Conservation (phyloP, 495 filamentous ascomycete species). For the Penicillium egyptiacum region DNA sequence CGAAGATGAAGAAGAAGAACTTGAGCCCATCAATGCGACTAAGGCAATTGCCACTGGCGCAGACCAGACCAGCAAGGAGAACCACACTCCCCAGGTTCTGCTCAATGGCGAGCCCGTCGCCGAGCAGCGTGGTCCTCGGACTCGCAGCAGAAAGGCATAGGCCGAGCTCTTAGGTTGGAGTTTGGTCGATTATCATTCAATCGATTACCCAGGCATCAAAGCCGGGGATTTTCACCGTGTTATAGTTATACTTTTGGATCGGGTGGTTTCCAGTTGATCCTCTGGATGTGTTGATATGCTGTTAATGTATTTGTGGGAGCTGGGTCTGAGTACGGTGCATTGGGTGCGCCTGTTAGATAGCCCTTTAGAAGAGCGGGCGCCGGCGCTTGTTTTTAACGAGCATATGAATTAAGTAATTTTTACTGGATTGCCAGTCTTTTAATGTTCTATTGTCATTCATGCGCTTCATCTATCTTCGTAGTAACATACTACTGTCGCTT, state of each 20-base stretch:
- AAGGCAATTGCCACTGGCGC: conserved; percentile 35
- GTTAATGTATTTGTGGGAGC: conserved; percentile 13
- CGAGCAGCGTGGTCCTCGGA: conserved; percentile 26
- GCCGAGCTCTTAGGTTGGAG: background rate
- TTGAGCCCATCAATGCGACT: conserved; percentile 20
- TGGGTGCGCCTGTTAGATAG: conserved; percentile 4
- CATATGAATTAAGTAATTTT: conserved; percentile 9
- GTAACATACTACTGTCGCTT: background rate
- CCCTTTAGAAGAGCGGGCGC: conserved; percentile 16
- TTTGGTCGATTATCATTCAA: background rate
- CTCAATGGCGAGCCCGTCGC: conserved; percentile 41
- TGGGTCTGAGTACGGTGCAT: conserved; percentile 3
- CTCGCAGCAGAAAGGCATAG: conserved; percentile 29
- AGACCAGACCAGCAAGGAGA: conserved; percentile 35
- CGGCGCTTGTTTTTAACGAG: conserved; percentile 16
- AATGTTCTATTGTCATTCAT: background rate
- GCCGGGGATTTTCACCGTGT: background rate
- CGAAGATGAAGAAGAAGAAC: conserved; percentile 53
- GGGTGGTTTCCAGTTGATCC: conserved; percentile 1
- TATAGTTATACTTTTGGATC: conserved; percentile 13
- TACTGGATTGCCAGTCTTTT: background rate
- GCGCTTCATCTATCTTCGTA: background rate
- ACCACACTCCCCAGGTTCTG: conserved; percentile 38
- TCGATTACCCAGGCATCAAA: background rate
- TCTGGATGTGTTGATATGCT: conserved; percentile 14